Conservation (phyloP, 1,284 basidiomycete genomes). For the Quambalaria eucalypti region DNA sequence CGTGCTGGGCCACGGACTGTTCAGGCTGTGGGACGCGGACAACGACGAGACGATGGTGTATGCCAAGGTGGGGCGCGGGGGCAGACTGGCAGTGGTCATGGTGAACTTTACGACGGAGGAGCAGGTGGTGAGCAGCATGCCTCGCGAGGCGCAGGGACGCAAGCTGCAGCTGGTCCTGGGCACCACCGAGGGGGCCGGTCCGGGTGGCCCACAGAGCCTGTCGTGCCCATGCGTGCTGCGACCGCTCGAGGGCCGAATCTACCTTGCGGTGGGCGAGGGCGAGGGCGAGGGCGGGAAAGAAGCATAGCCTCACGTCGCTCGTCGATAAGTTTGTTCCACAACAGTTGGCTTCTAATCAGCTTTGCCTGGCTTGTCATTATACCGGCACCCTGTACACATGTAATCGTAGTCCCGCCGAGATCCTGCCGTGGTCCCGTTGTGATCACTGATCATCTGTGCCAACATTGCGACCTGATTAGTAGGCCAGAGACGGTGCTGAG, state of each 20-base stretch:
- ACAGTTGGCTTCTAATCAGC: no score
- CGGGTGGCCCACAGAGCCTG: slow-evolving; percentile 8
- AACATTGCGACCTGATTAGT: no score
- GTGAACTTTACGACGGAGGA: slow-evolving; percentile 22
- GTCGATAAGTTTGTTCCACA: no score
- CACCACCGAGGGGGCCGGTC: slow-evolving; percentile 1
- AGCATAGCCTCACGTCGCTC: no score
- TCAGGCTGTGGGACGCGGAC: slow-evolving; percentile 51
- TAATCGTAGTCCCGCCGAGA: no score
- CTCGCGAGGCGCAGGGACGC: slow-evolving; percentile 5
- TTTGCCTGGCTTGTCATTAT: no score
- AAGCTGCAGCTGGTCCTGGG: slow-evolving; percentile 8
- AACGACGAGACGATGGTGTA: slow-evolving; percentile 58
- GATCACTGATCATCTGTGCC: no score
- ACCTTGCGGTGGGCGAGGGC: neutral
- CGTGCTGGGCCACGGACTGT: slow-evolving; percentile 57
- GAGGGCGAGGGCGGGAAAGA: neutral
- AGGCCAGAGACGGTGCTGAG: no score
- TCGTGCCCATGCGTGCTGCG: slow-evolving; percentile 2
- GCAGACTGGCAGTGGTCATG: slow-evolving; percentile 19
- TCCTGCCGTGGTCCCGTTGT: no score
- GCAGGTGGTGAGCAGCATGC: slow-evolving; percentile 13
- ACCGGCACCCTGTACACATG: no score
- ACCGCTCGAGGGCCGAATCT: slow-evolving; percentile 17
- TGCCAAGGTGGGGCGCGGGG: slow-evolving; percentile 50